These are phyloP conservation scores for Groenewaldozyma tartarivorans DNA, from an alignment of 805 yeast genomes.

Conservation along the genomic window DNA sequence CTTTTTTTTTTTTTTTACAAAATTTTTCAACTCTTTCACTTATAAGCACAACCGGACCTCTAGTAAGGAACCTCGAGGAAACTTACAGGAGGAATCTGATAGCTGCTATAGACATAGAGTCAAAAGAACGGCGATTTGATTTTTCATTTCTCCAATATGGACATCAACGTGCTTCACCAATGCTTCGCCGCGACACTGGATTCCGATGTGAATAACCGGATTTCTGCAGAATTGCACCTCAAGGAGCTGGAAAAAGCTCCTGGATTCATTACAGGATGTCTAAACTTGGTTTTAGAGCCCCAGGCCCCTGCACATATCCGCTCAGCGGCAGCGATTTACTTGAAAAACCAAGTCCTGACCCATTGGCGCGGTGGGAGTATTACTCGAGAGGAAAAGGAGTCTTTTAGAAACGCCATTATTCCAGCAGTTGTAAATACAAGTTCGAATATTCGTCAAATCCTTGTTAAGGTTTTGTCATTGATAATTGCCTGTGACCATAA, in stretches of 20 bases:
- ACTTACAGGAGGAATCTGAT: no score
- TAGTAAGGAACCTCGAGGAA: no score
- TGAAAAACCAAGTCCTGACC: constrained; percentile 62
- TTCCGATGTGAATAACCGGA: constrained; percentile 51
- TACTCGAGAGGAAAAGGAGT: constrained; percentile 63
- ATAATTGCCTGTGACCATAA: constrained; percentile 43
- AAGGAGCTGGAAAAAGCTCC: constrained; percentile 44
- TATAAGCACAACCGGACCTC: no score
- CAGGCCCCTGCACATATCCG: constrained; percentile 45
- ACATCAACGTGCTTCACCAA: constrained; percentile 53
- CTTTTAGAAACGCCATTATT: constrained; percentile 59
- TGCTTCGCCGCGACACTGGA: constrained; percentile 75
- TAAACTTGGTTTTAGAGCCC: constrained; percentile 55
- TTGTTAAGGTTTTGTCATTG: constrained; percentile 37
- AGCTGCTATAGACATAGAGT: no score
- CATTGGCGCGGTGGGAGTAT: constrained; percentile 53
- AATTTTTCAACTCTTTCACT: no score
- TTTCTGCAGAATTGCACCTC: constrained; percentile 61
- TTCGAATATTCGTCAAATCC: constrained; percentile 33
- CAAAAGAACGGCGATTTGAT: no score
- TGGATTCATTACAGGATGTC: constrained; percentile 75
- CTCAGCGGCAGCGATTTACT: constrained; percentile 69
- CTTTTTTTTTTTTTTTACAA: no score
- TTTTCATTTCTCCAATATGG: constrained; percentile 49
- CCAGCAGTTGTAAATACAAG: constrained; percentile 47